These are phyloP conservation scores for Nidula niveotomentosa DNA, from an alignment of 1,284 basidiomycete species.

Conservation along the genomic window DNA sequence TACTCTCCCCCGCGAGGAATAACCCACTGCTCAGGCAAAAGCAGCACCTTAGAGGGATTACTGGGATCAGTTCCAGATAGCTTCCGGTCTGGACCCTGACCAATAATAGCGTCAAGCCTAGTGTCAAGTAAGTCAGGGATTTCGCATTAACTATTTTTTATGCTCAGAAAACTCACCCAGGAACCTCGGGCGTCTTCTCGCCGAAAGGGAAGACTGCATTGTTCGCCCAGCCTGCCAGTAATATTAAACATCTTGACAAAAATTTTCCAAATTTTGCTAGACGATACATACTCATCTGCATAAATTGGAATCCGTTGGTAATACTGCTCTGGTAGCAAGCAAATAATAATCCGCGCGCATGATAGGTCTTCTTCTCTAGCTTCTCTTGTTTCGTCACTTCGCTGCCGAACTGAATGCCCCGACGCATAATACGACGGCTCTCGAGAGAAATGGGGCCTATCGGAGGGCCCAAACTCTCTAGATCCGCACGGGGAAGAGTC, in stretches of 20 bases:
- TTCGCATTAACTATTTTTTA: not conserved
- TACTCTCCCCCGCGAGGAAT: conserved; percentile 30
- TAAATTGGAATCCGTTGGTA: conserved; percentile 44
- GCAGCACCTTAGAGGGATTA: conserved; percentile 18
- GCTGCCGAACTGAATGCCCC: conserved; percentile 46
- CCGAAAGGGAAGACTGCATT: conserved; percentile 22
- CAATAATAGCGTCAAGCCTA: conserved; percentile 38
- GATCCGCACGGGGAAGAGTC: conserved; percentile 50
- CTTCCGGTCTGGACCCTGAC: conserved; percentile 30
- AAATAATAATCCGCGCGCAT: conserved; percentile 51
- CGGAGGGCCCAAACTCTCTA: conserved; percentile 19
- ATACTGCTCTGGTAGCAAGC: conserved; percentile 48
- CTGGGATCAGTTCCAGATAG: conserved; percentile 33
- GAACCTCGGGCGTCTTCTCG: conserved; percentile 9
- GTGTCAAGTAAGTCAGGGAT: not conserved
- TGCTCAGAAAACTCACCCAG: conserved; percentile 14
- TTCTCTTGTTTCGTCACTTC: conserved; percentile 40
- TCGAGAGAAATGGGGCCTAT: conserved; percentile 14
- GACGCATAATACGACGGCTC: conserved; percentile 38
- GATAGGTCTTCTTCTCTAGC: conserved; percentile 28
- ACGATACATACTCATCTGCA: conserved; percentile 33
- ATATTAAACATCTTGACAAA: not conserved
- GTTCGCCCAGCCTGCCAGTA: conserved; percentile 27
- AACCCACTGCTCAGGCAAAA: conserved; percentile 19
- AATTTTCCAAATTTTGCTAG: not conserved